Conservation (phyloP, 2,329 filamentous ascomycete species). For the Stylonectria norvegica region DNA sequence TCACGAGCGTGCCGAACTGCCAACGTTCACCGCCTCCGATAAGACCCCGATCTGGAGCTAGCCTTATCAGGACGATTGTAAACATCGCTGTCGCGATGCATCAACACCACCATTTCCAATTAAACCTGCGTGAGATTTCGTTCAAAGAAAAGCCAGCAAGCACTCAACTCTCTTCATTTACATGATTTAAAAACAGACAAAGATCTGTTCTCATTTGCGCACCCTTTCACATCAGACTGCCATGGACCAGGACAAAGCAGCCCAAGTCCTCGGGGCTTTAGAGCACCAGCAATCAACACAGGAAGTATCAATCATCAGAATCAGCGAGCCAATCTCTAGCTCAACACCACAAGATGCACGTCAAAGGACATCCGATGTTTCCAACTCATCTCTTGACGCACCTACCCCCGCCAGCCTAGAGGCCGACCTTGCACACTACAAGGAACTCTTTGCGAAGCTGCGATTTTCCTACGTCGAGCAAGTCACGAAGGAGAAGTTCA, state of each 20-base stretch:
- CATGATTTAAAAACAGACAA: background rate
- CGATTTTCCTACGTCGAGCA: constrained; percentile 98
- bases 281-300: constrained; percentile 53
- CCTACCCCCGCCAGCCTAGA: constrained; percentile 73
- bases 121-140: too few species aligned
- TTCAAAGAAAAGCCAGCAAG: too few species aligned
- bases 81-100: constrained; percentile 30
- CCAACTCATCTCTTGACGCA: constrained; percentile 60
- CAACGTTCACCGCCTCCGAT: constrained; percentile 18
- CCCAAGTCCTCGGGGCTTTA: constrained; percentile 47
- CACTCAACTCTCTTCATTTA: too few species aligned
- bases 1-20: constrained; percentile 15
- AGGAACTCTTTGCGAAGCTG: constrained; percentile 91
- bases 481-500: constrained; percentile 97
- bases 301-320: constrained; percentile 69
- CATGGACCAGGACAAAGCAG: constrained; percentile 34
- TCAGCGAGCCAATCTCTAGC: constrained; percentile 70
- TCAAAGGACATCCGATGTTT: constrained; percentile 69
- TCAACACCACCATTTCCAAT: too few species aligned
- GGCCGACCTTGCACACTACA: constrained; percentile 85
- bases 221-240: background rate
- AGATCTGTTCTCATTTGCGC: background rate
- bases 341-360: constrained; percentile 38
- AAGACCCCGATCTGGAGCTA: constrained; percentile 17
- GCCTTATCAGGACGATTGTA: constrained; percentile 34